Conservation (phyloP, 1,284 basidiomycete species). For the Takashimella koratensis region DNA sequence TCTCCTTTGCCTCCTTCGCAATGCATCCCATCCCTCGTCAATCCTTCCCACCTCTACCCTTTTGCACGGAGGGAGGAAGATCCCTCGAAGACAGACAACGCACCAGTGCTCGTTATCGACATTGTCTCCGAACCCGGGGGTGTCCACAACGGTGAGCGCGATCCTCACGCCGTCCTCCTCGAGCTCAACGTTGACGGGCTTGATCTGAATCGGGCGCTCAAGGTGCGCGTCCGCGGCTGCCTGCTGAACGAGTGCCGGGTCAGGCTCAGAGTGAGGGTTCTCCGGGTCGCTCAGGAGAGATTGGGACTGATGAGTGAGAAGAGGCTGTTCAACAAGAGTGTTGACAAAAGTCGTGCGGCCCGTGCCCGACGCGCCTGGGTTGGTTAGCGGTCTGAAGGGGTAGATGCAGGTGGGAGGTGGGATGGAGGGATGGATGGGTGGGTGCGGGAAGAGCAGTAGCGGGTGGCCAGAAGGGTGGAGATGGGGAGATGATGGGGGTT, state of each 20-base stretch:
- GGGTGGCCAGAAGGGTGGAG: too few relatives aligned
- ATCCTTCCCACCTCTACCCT: too few relatives aligned
- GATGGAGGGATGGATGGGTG: not conserved
- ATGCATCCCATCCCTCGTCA: too few relatives aligned
- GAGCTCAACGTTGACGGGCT: slow-evolving; percentile 92
- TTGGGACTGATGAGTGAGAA: slow-evolving; percentile 57
- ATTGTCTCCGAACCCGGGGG: slow-evolving; percentile 97
- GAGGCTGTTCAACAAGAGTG: slow-evolving; percentile 91
- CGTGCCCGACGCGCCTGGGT: slow-evolving; percentile 80
- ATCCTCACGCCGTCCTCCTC: slow-evolving; percentile 99
- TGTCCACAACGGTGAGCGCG: slow-evolving; percentile 96
- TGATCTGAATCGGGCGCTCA: slow-evolving; percentile 93
- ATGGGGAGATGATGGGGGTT: too few relatives aligned
- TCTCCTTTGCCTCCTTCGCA: too few relatives aligned
- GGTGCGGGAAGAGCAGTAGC: too few relatives aligned
- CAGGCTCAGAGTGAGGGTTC: slow-evolving; percentile 74
- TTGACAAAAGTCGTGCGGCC: slow-evolving; percentile 98
- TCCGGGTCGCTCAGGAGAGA: slow-evolving; percentile 49
- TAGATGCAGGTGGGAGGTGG: too few relatives aligned
- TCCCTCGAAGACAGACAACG: slow-evolving; percentile 45
- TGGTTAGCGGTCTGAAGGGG: not conserved
- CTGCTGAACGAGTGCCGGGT: slow-evolving; percentile 53
- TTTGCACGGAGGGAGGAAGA: too few relatives aligned
- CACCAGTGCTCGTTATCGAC: slow-evolving; percentile 98
- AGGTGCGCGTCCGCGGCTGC: slow-evolving; percentile 74